Conservation (phyloP, 1,284 basidiomycete species). For the Melampsora americana region DNA sequence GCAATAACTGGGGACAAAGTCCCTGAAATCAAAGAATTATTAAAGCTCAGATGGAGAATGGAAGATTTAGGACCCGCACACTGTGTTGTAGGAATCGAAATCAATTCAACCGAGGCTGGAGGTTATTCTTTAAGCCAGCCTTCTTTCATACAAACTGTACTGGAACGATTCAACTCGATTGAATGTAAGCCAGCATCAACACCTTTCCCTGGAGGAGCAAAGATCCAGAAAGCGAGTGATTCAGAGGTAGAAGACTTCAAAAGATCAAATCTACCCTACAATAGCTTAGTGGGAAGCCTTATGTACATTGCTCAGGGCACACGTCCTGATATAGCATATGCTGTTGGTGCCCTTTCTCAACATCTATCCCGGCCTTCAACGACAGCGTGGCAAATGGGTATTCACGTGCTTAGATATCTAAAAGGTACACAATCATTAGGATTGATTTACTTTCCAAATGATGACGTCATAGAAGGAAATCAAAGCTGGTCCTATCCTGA, state of each 20-base stretch:
- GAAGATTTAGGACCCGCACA: slow-evolving; percentile 5
- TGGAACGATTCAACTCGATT: not conserved
- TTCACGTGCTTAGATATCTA: slow-evolving; percentile 18
- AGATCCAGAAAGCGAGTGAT: not conserved
- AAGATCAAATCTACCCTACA: not conserved
- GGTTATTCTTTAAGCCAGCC: not conserved
- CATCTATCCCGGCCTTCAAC: slow-evolving; percentile 14
- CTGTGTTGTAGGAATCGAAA: not conserved
- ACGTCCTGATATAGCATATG: slow-evolving; percentile 8
- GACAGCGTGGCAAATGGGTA: slow-evolving; percentile 12
- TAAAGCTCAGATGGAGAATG: not conserved
- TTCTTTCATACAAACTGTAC: not conserved
- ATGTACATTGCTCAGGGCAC: slow-evolving; percentile 13
- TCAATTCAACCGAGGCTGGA: not conserved
- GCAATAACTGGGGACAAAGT: not conserved
- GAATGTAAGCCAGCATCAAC: not conserved
- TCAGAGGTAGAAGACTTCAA: not conserved
- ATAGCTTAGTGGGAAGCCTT: slow-evolving; percentile 4
- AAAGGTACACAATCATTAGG: slow-evolving; percentile 4
- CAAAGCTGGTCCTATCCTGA: not conserved
- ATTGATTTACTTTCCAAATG: too few species aligned
- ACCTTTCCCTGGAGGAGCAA: not conserved
- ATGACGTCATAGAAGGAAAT: too few species aligned
- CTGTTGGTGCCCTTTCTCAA: slow-evolving; percentile 6
- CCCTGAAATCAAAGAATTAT: not conserved